A percentile compares a stretch with the other conserved stretches of the same genome.
Evolutionary conservation across 1,139 yeast species (phyloP).

Genomic region (Geotrichum histeridarum): DNA sequence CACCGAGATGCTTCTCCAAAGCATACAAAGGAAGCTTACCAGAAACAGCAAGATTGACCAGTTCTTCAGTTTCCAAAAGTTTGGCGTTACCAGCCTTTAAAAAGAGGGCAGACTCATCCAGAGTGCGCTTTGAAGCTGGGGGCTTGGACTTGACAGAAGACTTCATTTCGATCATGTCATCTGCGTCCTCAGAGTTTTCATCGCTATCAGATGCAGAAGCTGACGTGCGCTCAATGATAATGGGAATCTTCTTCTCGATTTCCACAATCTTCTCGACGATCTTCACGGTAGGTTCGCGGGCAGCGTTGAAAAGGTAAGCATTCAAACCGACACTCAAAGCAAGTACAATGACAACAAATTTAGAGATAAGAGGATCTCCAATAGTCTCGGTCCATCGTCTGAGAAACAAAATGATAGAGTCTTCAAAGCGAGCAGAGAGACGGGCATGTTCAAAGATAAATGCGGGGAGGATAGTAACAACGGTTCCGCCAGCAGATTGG

Average conservation of each 20-base stretch:
- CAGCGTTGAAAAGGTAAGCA: conserved; percentile 60
- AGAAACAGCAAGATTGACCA: conserved; percentile 60
- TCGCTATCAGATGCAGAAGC: conserved; percentile 25
- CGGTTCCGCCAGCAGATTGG: conserved; percentile 41
- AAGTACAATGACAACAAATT: conserved; percentile 67
- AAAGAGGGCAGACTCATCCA: conserved; percentile 59
- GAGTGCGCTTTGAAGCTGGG: conserved; percentile 28
- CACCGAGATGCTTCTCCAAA: conserved; percentile 81
- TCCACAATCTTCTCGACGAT: conserved; percentile 37
- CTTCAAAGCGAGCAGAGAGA: conserved; percentile 60
- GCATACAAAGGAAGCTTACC: conserved; percentile 91
- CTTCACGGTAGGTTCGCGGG: conserved; percentile 32
- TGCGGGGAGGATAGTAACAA: conserved; percentile 65
- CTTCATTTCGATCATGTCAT: conserved; percentile 24
- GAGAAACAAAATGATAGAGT: conserved; percentile 49
- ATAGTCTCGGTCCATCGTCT: conserved; percentile 66
- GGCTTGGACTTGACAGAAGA: conserved; percentile 17
- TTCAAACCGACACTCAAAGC: conserved; percentile 75
- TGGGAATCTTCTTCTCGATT: conserved; percentile 33
- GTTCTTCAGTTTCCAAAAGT: conserved; percentile 64
- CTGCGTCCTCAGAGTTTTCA: conserved; percentile 20
- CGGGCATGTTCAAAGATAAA: conserved; percentile 68
- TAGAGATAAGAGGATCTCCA: conserved; percentile 75
- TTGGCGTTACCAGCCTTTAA: conserved; percentile 70
- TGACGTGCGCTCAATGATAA: conserved; percentile 28